A percentile compares a stretch with the other conserved stretches of the same genome.
phyloP scores from a whole-genome alignment of 1,284 basidiomycete genomes.

The Microbotryomycetes sp. region DNA sequence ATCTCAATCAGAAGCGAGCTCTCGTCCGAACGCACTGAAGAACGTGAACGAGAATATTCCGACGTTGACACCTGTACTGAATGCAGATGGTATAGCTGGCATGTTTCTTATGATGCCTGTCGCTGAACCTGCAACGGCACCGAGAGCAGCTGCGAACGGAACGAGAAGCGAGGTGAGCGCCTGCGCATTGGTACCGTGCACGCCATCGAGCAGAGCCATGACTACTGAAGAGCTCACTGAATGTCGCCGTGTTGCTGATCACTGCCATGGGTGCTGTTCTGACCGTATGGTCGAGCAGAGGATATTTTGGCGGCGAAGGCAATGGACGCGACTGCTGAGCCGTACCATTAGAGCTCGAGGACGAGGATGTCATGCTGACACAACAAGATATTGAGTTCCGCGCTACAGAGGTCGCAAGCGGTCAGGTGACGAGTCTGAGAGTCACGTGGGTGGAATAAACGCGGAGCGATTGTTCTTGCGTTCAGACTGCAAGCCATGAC shows the following conservation, averaged over 20 bases:
- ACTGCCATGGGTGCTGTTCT: conserved; percentile 23
- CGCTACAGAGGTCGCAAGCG: too few species aligned
- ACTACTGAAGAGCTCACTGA: conserved; percentile 3
- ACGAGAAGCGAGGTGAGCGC: too few species aligned
- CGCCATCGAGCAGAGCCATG: too few species aligned
- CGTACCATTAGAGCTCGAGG: too few species aligned
- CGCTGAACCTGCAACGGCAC: conserved; percentile 20
- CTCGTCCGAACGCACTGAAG: conserved; percentile 24
- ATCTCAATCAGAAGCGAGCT: not conserved
- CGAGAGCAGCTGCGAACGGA: conserved; percentile 25
- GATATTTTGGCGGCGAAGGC: not conserved
- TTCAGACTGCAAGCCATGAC: not conserved
- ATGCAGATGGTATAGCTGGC: conserved; percentile 31
- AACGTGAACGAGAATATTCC: conserved; percentile 33
- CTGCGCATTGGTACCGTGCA: too few species aligned
- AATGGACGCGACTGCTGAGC: not conserved
- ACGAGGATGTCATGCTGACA: not conserved
- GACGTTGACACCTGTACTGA: conserved; percentile 19
- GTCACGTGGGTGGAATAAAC: too few species aligned
- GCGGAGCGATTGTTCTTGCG: not conserved
- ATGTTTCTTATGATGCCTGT: conserved; percentile 18
- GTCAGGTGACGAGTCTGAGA: too few species aligned
- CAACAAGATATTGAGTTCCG: not conserved
- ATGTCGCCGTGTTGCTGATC: conserved; percentile 14
- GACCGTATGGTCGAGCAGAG: conserved; percentile 26